These are phyloP conservation scores for Globisporangium spiculum DNA, from an alignment of 352 stramenopile species.

Conservation along the genomic window DNA sequence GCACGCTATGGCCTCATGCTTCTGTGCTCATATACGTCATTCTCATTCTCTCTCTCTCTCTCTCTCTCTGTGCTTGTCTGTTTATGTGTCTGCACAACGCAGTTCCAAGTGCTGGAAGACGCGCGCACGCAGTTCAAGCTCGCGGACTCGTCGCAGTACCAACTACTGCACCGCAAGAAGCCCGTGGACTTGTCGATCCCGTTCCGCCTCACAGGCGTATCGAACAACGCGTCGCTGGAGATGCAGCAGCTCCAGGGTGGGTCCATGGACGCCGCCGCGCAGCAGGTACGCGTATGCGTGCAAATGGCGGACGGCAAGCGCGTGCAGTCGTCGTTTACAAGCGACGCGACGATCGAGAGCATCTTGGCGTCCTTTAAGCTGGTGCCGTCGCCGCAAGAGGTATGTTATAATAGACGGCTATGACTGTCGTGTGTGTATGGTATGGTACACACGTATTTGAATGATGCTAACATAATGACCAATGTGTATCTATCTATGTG, in stretches of 20 bases:
- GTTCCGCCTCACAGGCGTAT: constrained; percentile 83
- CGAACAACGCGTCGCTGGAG: constrained; percentile 79
- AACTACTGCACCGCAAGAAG: constrained; percentile 65
- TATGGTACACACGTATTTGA: not conserved
- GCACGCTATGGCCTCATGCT: not conserved
- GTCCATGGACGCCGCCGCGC: constrained; percentile 19
- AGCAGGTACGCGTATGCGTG: constrained; percentile 79
- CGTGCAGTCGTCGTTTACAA: constrained; percentile 61
- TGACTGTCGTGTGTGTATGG: not conserved
- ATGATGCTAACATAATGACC: not conserved
- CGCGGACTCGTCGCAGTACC: constrained; percentile 34
- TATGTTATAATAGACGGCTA: constrained; percentile 14
- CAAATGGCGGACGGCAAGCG: constrained; percentile 76
- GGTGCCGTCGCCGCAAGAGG: constrained; percentile 38
- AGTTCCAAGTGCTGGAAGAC: constrained; percentile 79
- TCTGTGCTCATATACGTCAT: not conserved
- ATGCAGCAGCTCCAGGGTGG: constrained; percentile 35
- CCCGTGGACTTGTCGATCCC: constrained; percentile 77
- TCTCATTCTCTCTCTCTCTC: no score
- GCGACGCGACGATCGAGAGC: constrained; percentile 44
- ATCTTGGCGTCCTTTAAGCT: constrained; percentile 63
- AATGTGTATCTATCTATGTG: not conserved
- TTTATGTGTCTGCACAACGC: not conserved
- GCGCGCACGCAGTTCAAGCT: constrained; percentile 57
- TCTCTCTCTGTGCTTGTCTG: not conserved